These are phyloP conservation scores for Penstemon barbatus DNA, from an alignment of 257 asterid genomes.

Conservation along the genomic window DNA sequence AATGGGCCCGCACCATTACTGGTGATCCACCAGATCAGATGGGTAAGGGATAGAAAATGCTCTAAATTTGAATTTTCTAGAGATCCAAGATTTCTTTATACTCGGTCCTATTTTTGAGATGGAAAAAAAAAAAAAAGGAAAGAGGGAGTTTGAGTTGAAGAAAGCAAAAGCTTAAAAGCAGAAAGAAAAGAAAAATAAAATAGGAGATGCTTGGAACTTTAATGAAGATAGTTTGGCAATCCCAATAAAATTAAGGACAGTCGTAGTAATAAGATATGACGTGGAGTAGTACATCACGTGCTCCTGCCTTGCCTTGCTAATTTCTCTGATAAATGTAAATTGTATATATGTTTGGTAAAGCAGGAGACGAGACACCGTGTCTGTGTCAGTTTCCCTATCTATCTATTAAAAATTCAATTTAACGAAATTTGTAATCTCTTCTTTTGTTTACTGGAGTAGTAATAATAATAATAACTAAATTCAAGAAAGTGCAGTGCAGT, in stretches of 20 bases:
- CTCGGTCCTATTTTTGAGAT: background rate
- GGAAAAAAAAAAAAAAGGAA: constrained; percentile 7
- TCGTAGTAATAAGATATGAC: background rate
- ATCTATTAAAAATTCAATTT: constrained; percentile 11
- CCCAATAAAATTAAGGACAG: constrained; percentile 36
- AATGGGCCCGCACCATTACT: background rate
- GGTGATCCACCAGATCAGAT: too few species aligned
- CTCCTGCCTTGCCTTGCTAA: constrained; percentile 21
- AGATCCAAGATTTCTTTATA: constrained; percentile 5
- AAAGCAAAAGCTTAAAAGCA: constrained; percentile 28
- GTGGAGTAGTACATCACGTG: constrained; percentile 41
- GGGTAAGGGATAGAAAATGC: background rate
- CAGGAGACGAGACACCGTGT: constrained; percentile 30
- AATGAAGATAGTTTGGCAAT: constrained; percentile 33
- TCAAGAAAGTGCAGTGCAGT: constrained; percentile 21
- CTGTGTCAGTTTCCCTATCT: constrained; percentile 33
- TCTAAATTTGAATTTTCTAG: constrained; percentile 7
- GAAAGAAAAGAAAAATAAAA: background rate
- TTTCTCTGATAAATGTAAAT: constrained; percentile 16
- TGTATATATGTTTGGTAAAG: constrained; percentile 39
- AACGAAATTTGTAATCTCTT: background rate
- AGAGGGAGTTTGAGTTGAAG: constrained; percentile 20
- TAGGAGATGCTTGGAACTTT: constrained; percentile 21
- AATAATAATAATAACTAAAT: background rate
- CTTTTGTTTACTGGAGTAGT: background rate